These are phyloP conservation scores for Yamadazyma songkhlaensis DNA, from an alignment of 1,139 yeast genomes.

Conservation along the genomic window DNA sequence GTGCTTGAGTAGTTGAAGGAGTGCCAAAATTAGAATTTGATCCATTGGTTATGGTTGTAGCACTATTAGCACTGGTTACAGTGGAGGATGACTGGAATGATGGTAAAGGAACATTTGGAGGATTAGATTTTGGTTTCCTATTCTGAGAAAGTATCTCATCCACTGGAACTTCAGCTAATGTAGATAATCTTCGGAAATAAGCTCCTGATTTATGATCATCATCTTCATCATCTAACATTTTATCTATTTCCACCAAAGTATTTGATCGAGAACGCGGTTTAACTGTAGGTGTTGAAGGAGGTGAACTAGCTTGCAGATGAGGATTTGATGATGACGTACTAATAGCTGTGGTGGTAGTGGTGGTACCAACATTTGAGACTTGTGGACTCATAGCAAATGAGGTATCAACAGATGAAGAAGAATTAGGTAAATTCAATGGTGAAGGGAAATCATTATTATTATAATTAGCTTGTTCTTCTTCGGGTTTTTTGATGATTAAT, in stretches of 20 bases:
- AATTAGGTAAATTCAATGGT: constrained; percentile 16
- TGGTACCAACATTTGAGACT: constrained; percentile 15
- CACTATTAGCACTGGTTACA: neutral
- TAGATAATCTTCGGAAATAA: constrained; percentile 68
- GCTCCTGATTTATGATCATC: constrained; percentile 58
- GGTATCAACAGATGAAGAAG: constrained; percentile 27
- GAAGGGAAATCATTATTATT: constrained; percentile 12
- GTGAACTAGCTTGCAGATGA: constrained; percentile 10
- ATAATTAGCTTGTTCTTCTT: constrained; percentile 14
- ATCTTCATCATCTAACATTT: constrained; percentile 39
- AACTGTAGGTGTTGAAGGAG: constrained; percentile 17
- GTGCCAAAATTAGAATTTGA: no score
- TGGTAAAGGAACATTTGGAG: neutral
- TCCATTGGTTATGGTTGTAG: neutral
- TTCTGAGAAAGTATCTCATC: constrained; percentile 21
- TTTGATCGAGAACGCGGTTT: constrained; percentile 33
- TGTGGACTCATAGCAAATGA: constrained; percentile 18
- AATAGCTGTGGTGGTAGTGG: constrained; percentile 11
- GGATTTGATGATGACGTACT: constrained; percentile 1
- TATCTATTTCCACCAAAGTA: constrained; percentile 39
- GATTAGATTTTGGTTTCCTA: neutral
- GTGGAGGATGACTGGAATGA: neutral
- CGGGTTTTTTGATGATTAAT: constrained; percentile 50
- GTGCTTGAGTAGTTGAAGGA: constrained; percentile 3
- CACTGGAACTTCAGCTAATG: constrained; percentile 57